Percentiles rank a stretch among this genome's conserved stretches.
These are phyloP conservation scores for Pseudogymnoascus sp. DNA, from an alignment of 2,329 filamentous ascomycete genomes.

Conservation along the genomic window DNA sequence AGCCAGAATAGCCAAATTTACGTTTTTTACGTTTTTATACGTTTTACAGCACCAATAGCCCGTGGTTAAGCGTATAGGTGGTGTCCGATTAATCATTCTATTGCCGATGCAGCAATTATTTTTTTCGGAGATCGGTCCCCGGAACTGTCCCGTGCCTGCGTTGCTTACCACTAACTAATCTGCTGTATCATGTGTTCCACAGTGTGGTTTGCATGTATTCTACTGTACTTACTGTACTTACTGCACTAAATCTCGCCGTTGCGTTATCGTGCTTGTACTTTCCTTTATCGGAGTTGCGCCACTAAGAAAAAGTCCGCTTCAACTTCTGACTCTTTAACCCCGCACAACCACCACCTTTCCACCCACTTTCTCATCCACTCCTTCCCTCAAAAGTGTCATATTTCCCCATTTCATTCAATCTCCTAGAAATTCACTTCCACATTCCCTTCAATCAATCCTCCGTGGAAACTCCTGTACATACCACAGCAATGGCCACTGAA, in stretches of 20 bases:
- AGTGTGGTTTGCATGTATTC: too few species aligned
- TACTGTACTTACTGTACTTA: too few species aligned
- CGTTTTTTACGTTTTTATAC: not conserved
- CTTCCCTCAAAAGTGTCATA: not conserved
- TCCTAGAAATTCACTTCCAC: not conserved
- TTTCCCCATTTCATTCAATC: not conserved
- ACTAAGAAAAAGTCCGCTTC: slow-evolving; percentile 1
- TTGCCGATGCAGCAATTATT: too few species aligned
- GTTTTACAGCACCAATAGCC: not conserved
- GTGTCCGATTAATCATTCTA: too few species aligned
- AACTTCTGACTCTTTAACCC: not conserved
- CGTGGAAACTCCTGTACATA: not conserved
- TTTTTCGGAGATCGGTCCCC: not conserved
- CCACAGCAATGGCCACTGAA: slow-evolving; percentile 36
- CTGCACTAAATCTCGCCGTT: not conserved
- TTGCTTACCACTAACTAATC: not conserved
- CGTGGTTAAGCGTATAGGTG: not conserved
- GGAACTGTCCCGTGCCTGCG: not conserved
- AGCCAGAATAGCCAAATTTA: not conserved
- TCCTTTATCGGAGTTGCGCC: not conserved
- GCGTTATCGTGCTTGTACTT: not conserved
- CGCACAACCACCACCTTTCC: not conserved
- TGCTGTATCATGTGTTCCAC: too few species aligned
- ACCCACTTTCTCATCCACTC: not conserved
- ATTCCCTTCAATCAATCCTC: not conserved